Base-by-base conservation (phyloP, 345 rosid genomes). In the Acer yangbiense region DNA sequence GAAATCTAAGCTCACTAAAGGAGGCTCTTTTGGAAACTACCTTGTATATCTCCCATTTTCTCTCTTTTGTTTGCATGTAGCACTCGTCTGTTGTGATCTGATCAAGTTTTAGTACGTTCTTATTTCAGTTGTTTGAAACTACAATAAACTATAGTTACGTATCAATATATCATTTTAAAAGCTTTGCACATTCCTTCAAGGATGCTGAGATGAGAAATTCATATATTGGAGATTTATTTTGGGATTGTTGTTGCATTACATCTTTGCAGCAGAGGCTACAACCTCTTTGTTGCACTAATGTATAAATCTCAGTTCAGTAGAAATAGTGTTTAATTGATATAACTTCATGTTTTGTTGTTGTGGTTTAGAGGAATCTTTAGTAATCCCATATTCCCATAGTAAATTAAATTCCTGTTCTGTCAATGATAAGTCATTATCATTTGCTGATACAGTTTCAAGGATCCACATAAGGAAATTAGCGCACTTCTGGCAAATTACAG, bases 1-100 rank as follows among this genome's bases (percentile, higher is more conserved):
- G 77, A 75, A 89, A 83, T 81, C 77, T 92, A 76, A 83, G 74
- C 29, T 86, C 89, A 52, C 81, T 95, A 64, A 95, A 85, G 89
- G 92, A 93, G 81, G 90, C 88, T 80, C 83, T 95, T 78, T 85
- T 95, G 75, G 79, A 87, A 14, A 82, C 80, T 82, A 76, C 86
- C 85, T 71, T 93, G 98, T 95, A 92, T 16, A 71, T 82, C 54
- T 44, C 72, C 27, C 1, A 65, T 44, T 23, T 25, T 25, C 71
- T 80, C 41, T 18, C 23, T 18, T 50, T 71, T 65, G 21, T 52
- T 71, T 41, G 44, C 32, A 32, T 65, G 55, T 23, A 32, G 23
- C 50, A 43, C 52, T 76, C 63, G 43, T 14, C 14, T 35, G 27
- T 62, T 61, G 6, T 73, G 21, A 13, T 20, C 16, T 43, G 55